Evolutionary conservation across 176 grass and related monocot genomes (phyloP), one percentile per base, ranked within the genome.

Genomic region (Bromus sterilis): DNA sequence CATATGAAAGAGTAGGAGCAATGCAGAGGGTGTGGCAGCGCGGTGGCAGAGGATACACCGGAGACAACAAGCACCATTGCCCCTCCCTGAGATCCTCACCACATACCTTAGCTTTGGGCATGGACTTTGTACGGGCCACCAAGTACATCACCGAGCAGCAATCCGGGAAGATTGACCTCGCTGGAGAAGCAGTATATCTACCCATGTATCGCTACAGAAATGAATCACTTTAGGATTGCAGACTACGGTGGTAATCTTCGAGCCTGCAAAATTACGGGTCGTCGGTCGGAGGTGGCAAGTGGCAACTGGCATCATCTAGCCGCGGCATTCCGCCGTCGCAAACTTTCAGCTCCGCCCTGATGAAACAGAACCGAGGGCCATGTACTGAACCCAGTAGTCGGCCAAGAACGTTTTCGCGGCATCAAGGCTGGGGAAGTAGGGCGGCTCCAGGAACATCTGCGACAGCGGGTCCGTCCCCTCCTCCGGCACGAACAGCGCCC

Each of bases 351-450:
- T 82, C 37, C 48, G 35, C 44, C 41, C 33, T 3, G 70, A 60
- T 62, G 89, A 55, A 79, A 2, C 89, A 78, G 83, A 78, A 67
- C 2, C 48, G 26, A 33, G 62, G 21, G 75, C 43, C 64, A 83
- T 62, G 4, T 83, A 78, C 36, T 86, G 84, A 37, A 84, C 82
- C 94, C 94, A 97, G 85, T 86, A 88, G 71, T 90, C 92, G 2
- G 91, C 94, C 87, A 97, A 75, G 83, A 97, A 97, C 3, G 92
- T 89, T 58, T 94, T 97, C 7, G 94, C 94, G 12, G 94, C 94
- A 51, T 97, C 94, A 80, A 97, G 83, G 86, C 94, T 97, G 3
- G 94, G 94, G 83, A 77, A 97, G 82, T 97, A 97, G 0, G 91
- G 89, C 43, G 94, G 94, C 68, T 97, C 94, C 31, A 97, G 70